Percentiles rank a stretch among this genome's conserved stretches.
phyloP scores from a whole-genome alignment of 106 monocot genomes.

The Dactylorhiza incarnata region DNA sequence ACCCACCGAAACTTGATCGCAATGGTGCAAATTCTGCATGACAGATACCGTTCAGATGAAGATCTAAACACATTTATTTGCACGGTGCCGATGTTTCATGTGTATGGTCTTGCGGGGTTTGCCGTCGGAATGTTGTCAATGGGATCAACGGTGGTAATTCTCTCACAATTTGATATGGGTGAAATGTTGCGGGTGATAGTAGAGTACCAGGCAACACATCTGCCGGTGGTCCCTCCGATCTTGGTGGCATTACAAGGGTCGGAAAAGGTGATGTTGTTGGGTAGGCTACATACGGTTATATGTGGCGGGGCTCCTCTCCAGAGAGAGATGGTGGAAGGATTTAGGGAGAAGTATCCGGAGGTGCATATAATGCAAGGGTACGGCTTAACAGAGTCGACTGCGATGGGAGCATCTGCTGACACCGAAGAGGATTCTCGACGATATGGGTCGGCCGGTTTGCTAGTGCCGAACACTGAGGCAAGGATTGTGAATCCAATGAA shows the following conservation, averaged over 20 bases:
- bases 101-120: constrained; percentile 76
- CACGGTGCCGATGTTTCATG: constrained; percentile 91
- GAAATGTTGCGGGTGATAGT: constrained; percentile 53
- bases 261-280: constrained; percentile 20
- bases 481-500: constrained; percentile 10
- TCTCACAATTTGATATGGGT: constrained; percentile 58
- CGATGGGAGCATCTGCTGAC: not conserved
- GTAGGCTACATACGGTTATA: constrained; percentile 29
- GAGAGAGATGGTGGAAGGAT: constrained; percentile 57
- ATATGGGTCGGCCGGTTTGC: constrained; percentile 2
- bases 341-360: constrained; percentile 5
- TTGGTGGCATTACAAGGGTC: constrained; percentile 46
- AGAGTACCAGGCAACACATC: constrained; percentile 37
- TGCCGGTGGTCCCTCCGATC: constrained; percentile 75
- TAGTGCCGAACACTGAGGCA: not conserved
- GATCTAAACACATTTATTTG: constrained; percentile 48
- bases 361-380: constrained; percentile 13
- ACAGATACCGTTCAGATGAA: constrained; percentile 28
- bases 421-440: not conserved
- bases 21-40: constrained; percentile 47
- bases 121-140: constrained; percentile 46
- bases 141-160: constrained; percentile 65
- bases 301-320: constrained; percentile 76
- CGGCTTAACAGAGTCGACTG: constrained; percentile 11
- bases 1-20: constrained; percentile 78